phyloP scores from a whole-genome alignment of 352 stramenopile species.

The Phytophthora tubulina region DNA sequence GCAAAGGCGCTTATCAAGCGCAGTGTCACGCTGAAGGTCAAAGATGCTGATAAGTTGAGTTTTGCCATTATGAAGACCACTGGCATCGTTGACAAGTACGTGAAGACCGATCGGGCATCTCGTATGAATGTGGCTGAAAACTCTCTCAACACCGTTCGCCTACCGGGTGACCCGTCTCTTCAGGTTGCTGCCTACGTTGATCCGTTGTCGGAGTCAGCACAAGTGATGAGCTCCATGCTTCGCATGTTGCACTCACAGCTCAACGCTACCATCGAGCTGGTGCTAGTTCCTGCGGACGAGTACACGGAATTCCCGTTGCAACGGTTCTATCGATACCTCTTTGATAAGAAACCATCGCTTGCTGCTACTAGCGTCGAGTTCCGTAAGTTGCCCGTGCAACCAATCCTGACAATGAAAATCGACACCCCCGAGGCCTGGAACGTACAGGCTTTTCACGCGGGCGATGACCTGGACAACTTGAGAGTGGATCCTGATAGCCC shows the following conservation, averaged over 20 bases:
- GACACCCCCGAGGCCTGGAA: slow-evolving; percentile 95
- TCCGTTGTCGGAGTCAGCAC: slow-evolving; percentile 89
- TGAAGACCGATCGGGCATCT: slow-evolving; percentile 55
- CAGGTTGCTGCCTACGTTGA: slow-evolving; percentile 89
- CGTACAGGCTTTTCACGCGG: slow-evolving; percentile 79
- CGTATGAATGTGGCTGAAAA: slow-evolving; percentile 49
- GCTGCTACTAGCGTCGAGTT: slow-evolving; percentile 73
- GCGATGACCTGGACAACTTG: slow-evolving; percentile 94
- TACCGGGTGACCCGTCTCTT: slow-evolving; percentile 63
- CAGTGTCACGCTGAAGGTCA: slow-evolving; percentile 50
- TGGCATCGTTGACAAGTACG: slow-evolving; percentile 82
- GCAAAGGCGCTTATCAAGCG: slow-evolving; percentile 79
- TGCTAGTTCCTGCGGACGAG: slow-evolving; percentile 72
- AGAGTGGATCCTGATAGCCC: slow-evolving; percentile 71
- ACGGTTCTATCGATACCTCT: slow-evolving; percentile 94
- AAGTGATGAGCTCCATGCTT: slow-evolving; percentile 91
- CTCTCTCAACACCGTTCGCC: slow-evolving; percentile 46
- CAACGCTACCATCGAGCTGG: slow-evolving; percentile 74
- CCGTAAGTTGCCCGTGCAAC: slow-evolving; percentile 79
- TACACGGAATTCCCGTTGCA: slow-evolving; percentile 91
- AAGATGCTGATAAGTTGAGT: slow-evolving; percentile 70
- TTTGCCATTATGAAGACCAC: slow-evolving; percentile 81
- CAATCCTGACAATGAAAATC: slow-evolving; percentile 94
- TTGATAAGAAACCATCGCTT: slow-evolving; percentile 63
- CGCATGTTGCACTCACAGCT: slow-evolving; percentile 79